Evolutionary conservation across 2,329 filamentous ascomycete genomes (phyloP).

Genomic region (Dactylellina sp.): DNA sequence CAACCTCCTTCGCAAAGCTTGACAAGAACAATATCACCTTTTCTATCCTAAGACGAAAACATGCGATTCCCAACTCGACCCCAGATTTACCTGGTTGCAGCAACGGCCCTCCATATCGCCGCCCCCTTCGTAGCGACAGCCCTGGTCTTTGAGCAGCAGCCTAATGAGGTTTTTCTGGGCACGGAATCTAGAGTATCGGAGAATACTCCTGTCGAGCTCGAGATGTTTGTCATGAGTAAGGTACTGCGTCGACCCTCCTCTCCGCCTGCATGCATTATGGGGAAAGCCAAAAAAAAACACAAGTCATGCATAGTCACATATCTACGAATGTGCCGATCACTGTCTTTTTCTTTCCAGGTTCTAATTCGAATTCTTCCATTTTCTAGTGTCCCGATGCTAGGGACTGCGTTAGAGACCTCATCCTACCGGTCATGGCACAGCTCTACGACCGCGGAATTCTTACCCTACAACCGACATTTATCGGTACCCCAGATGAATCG

Average conservation of each 20-base stretch:
- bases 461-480: constrained; percentile 89
- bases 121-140: constrained; percentile 22
- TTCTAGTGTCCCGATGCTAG: constrained; percentile 85
- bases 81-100: constrained; percentile 23
- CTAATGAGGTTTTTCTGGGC: not conserved
- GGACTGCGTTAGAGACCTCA: constrained; percentile 81
- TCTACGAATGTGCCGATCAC: constrained; percentile 16
- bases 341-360: not conserved
- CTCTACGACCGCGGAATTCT: constrained; percentile 77
- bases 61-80: constrained; percentile 28
- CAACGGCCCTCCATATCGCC: not conserved
- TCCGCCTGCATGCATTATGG: not conserved
- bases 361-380: constrained; percentile 3
- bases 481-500: constrained; percentile 75
- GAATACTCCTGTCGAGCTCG: constrained; percentile 46
- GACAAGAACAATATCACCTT: not conserved
- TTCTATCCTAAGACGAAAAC: not conserved
- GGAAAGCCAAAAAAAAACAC: too few species aligned
- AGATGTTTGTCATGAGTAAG: constrained; percentile 56
- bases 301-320: constrained; percentile 40
- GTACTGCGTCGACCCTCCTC: constrained; percentile 18
- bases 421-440: constrained; percentile 87
- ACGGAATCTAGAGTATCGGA: not conserved
- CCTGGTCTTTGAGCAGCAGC: not conserved
- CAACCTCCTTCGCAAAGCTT: not conserved